phyloP scores from a whole-genome alignment of 2,329 filamentous ascomycete species.

The Ceratocystis variospora region DNA sequence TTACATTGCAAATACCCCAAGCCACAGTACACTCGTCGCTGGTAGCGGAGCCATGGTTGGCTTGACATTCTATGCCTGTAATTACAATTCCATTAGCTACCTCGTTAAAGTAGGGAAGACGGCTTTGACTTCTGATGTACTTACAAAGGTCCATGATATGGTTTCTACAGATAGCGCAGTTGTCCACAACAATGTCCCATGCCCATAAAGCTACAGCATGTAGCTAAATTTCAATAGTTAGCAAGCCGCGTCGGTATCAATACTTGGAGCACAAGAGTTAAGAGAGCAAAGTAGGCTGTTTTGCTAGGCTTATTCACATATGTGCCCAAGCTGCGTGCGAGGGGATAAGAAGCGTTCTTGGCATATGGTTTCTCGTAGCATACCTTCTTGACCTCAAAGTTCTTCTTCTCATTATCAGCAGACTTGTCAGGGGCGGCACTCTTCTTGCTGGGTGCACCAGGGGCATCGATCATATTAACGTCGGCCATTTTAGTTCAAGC shows the following conservation, averaged over 20 bases:
- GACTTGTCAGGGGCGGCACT: slow-evolving; percentile 35
- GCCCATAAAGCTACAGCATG: slow-evolving; percentile 93
- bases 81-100: slow-evolving; percentile 4
- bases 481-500: slow-evolving; percentile 57
- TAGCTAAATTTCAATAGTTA: slow-evolving; percentile 15
- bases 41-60: slow-evolving; percentile 92
- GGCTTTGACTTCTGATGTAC: slow-evolving; percentile 24
- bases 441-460: slow-evolving; percentile 38
- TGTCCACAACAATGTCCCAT: slow-evolving; percentile 98
- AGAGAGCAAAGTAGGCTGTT: too few species aligned
- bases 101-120: neutral
- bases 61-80: slow-evolving; percentile 89
- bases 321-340: too few species aligned
- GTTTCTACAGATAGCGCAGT: slow-evolving; percentile 97
- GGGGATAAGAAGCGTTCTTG: too few species aligned
- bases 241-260: neutral
- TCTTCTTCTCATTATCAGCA: slow-evolving; percentile 63
- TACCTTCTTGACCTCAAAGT: slow-evolving; percentile 98
- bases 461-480: slow-evolving; percentile 89
- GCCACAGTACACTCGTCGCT: slow-evolving; percentile 97
- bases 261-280: too few species aligned
- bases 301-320: too few species aligned
- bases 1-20: slow-evolving; percentile 97
- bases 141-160: slow-evolving; percentile 98
- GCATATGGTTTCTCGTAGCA: neutral